Evolutionary conservation across 2,329 filamentous ascomycete species (phyloP).

Genomic region (Amauroascus niger): DNA sequence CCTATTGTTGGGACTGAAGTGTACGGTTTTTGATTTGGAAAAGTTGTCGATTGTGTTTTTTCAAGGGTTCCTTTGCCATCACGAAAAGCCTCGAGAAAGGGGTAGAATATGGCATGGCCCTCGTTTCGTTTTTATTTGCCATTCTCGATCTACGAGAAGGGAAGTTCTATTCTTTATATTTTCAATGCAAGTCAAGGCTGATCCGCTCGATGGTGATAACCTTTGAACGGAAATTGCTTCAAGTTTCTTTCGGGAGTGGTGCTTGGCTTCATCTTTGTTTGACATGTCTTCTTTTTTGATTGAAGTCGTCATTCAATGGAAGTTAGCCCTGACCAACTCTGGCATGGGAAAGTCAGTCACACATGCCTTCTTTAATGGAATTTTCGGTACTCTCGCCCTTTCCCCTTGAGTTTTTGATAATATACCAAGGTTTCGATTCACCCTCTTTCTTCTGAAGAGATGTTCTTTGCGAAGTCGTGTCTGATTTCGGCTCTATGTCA

Average conservation of each 20-base stretch:
- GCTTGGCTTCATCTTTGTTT: neutral
- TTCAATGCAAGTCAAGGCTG: neutral
- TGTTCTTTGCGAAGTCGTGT: neutral
- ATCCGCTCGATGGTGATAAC: neutral
- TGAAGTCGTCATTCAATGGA: neutral
- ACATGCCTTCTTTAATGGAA: too few species aligned
- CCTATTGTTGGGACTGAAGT: neutral
- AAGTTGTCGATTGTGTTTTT: neutral
- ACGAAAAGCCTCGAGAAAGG: neutral
- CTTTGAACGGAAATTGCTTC: neutral
- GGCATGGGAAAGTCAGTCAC: neutral
- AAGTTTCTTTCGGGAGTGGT: neutral
- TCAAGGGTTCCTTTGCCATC: neutral
- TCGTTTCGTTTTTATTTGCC: neutral
- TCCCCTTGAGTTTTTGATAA: neutral
- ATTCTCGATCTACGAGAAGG: neutral
- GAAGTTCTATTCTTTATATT: neutral
- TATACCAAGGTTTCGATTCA: neutral
- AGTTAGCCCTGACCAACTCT: neutral
- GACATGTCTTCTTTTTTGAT: neutral
- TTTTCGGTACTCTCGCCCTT: too few species aligned
- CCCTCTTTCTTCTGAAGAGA: neutral
- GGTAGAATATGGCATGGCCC: neutral
- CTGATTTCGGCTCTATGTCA: neutral
- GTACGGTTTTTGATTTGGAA: neutral